These are phyloP conservation scores for Talaromyces verruculosus DNA, from an alignment of 2,329 filamentous ascomycete genomes.

Conservation along the genomic window DNA sequence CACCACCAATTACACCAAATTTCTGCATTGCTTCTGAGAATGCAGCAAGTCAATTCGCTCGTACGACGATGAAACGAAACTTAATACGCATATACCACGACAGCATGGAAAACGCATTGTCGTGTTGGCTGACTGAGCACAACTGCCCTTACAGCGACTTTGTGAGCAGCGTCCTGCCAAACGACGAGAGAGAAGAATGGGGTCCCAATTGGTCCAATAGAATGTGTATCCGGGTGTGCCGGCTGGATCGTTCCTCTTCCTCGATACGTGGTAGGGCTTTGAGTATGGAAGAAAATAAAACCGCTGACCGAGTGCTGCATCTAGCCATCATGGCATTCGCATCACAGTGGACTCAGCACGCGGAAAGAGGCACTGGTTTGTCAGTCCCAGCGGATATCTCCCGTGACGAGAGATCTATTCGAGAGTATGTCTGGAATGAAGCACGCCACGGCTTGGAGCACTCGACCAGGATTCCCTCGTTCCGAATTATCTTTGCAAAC, in stretches of 20 bases:
- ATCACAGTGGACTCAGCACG: conserved; percentile 41
- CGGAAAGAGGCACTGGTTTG: conserved; percentile 21
- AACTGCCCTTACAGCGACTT: conserved; percentile 46
- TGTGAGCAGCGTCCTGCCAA: conserved; percentile 14
- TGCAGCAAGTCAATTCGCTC: conserved; percentile 37
- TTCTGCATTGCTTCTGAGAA: conserved; percentile 25
- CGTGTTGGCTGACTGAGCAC: conserved; percentile 46
- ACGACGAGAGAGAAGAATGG: conserved; percentile 33
- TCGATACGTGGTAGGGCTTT: conserved; percentile 39
- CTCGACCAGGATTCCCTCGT: conserved; percentile 45
- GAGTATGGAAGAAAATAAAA: conserved; percentile 39
- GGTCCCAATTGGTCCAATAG: conserved; percentile 45
- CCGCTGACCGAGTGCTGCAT: conserved; percentile 43
- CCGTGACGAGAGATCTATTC: conserved; percentile 36
- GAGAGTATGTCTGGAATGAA: conserved; percentile 45
- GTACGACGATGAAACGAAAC: conserved; percentile 38
- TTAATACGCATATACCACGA: conserved; percentile 47
- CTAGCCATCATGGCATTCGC: conserved; percentile 47
- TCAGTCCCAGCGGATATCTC: conserved; percentile 27
- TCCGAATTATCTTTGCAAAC: conserved; percentile 47
- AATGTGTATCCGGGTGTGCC: conserved; percentile 47
- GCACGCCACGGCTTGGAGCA: conserved; percentile 42
- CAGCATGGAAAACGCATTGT: conserved; percentile 47
- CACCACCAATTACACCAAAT: neutral
- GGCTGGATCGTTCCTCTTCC: conserved; percentile 41